Percentiles rank a stretch among this genome's conserved stretches.
Evolutionary conservation across 768 basidiomycete genomes (phyloP).

Genomic region (Phaeotremella fagi): DNA sequence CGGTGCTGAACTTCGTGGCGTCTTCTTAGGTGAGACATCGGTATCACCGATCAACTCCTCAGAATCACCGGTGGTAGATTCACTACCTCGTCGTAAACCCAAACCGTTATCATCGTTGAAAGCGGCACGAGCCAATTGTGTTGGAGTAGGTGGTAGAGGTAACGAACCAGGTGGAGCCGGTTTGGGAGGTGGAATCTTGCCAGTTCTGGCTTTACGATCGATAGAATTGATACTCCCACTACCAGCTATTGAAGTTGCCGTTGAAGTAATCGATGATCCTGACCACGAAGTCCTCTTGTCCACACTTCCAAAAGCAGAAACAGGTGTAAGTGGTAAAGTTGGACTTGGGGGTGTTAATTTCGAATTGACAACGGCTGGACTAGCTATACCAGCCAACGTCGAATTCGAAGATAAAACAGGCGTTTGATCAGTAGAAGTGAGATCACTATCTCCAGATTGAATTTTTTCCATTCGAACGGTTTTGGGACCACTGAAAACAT

Average conservation of each 20-base stretch:
- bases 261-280: background rate
- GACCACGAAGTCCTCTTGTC: background rate
- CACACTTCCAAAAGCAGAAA: too few relatives aligned
- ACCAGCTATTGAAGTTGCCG: background rate
- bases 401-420: too few relatives aligned
- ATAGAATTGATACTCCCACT: background rate
- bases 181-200: background rate
- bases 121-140: slow-evolving; percentile 12
- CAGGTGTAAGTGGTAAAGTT: background rate
- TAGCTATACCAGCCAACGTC: too few relatives aligned
- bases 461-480: background rate
- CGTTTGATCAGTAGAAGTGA: background rate
- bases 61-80: too few relatives aligned
- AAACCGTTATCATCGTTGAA: too few relatives aligned
- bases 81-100: too few relatives aligned
- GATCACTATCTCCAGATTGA: background rate
- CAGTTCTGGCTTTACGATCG: background rate
- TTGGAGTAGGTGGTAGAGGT: slow-evolving; percentile 2
- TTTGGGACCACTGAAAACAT: background rate
- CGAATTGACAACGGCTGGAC: background rate
- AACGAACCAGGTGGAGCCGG: background rate
- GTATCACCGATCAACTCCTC: too few relatives aligned
- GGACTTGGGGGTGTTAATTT: background rate
- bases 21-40: too few relatives aligned
- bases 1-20: too few relatives aligned